Base-by-base conservation (phyloP, 306 rosid genomes). In the Cucumis cinereus region DNA sequence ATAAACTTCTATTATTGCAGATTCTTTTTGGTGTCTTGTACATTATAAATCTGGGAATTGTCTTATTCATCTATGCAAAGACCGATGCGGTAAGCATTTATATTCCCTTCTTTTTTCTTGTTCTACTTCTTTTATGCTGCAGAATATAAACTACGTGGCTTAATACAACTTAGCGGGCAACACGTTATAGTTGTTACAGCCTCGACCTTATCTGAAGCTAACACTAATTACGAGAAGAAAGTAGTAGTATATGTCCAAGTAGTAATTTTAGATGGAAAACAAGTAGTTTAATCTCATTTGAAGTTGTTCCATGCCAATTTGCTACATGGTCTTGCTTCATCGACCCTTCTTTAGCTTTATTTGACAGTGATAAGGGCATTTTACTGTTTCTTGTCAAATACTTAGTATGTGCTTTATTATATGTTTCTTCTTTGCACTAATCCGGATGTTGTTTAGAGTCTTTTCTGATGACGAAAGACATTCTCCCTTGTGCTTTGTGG, bases 21-120 rank as follows among this genome's bases (percentile, higher is more conserved):
- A 83, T 91, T 85, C 78, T 91, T 84, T 94, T 94, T 2, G 91
- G 96, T 59, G 8, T 89, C 57, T 80, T 94, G 89, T 93, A 94
- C 82, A 78, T 88, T 26, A 23, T 89, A 71, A 94, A 91, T 84
- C 79, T 94, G 79, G 93, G 89, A 76, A 81, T 90, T 53, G 69
- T 94, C 81, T 89, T 91, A 30, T 62, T 60, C 78, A 82, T 94
- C 81, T 91, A 87, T 79, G 87, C 81, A 78, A 91, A 89, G 86
- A 86, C 97, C 40, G 85, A 94, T 67, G 90, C 80, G 93, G 98
- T 89, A 85, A 38, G 49, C 58, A 24, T 52, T 22, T 75, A 23
- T 40, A 40, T 23, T 22, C 23, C 53, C 0, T 19, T 75, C 54
- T 14, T 58, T 58, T n/a, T 40, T 24, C 35, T 40, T 23, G 22